Percentiles rank a stretch among this genome's conserved stretches.
These are phyloP conservation scores for Cryptosporidium sp. DNA, from an alignment of 169 alveolate genomes.

Conservation along the genomic window DNA sequence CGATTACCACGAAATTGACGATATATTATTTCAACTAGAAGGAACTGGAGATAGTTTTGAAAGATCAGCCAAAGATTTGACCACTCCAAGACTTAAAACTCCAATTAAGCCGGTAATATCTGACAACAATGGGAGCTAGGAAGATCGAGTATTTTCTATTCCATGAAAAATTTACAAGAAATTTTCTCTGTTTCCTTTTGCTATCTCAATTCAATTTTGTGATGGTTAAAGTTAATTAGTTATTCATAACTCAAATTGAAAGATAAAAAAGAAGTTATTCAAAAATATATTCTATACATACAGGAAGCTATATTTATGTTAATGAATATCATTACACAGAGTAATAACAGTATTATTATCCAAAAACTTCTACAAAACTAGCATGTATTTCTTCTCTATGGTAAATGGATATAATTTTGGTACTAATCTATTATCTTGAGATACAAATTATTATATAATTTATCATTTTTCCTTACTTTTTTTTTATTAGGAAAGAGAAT, in stretches of 20 bases:
- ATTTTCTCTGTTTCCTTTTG: not conserved
- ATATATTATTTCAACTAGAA: slow-evolving; percentile 1
- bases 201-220: not conserved
- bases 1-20: not conserved
- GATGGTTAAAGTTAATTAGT: not conserved
- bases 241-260: not conserved
- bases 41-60: slow-evolving; percentile 34
- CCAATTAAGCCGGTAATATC: slow-evolving; percentile 52
- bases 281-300: not conserved
- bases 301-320: not conserved
- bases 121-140: slow-evolving; percentile 3
- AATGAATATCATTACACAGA: not conserved
- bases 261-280: slow-evolving; percentile 2
- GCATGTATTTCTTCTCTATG: not conserved
- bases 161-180: not conserved
- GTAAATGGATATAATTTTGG: not conserved
- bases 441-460: not conserved
- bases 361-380: not conserved
- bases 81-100: slow-evolving; percentile 62
- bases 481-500: not conserved
- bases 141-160: not conserved
- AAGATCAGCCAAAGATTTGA: slow-evolving; percentile 28
- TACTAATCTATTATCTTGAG: not conserved
- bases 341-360: not conserved
- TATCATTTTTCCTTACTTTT: not conserved